Evolutionary conservation across 495 filamentous ascomycete genomes (phyloP), one percentile per base, ranked within the genome.

Genomic region (Aspergillus mulundensis): DNA sequence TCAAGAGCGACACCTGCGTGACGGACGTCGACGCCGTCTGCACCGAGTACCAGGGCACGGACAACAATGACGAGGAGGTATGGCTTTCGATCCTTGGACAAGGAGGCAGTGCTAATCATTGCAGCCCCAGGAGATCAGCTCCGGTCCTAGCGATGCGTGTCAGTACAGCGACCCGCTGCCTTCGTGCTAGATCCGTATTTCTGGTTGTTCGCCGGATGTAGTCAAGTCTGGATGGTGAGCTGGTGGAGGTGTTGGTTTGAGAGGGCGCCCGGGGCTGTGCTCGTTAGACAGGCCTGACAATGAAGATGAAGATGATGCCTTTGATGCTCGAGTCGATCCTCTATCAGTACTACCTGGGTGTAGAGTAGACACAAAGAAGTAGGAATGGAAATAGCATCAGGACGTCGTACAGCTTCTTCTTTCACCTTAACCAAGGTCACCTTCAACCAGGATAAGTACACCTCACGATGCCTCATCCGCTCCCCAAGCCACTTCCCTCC

Each of bases 21-120:
- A 44, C 58, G 15, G 60, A 56, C 21, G 61, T 78, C 18, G 64
- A 69, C 11, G 61, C 70, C 10, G 60, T 74, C 28, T 82, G 80
- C 48, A 56, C 67, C 59, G 64, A 73, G 53, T 28, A 28, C 25
- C 25, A 73, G 52, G 80, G 78, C 5, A 80, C 32, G 2, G 32
- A 71, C 53, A 65, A 65, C 21, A 64, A 39, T 19, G 73, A 73
- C 24, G 63, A 72, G 21, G 77, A 77, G 69, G 53, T 48, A 32
- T 24, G 49, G 7, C 23, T n/a, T 7, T 14, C 32, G 32, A 36
- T 2, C 8, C 6, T 10, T 36, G 32, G 21, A n/a, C 7, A n/a
- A 25, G 24, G 5, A 23, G n/a, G 18, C 23, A 23, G 14, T 47
- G 24, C 21, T 28, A 24, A 12, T 10, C 7, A 45, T 16, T 4